Conservation (phyloP, 1,284 basidiomycete species). For the Ganoderma lucidum region DNA sequence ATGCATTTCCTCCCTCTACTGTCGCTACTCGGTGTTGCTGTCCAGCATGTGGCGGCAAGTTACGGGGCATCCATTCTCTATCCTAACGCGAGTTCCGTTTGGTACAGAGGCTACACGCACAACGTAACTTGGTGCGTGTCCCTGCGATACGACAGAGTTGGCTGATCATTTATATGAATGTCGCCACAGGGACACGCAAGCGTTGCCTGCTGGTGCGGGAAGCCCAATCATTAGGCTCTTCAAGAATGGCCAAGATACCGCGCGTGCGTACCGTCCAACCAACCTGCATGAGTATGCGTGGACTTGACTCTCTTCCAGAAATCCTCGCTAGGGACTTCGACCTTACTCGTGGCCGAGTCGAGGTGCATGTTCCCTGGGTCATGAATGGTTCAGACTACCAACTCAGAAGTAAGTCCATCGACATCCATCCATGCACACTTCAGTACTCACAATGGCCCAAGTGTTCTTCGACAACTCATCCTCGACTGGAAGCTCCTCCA, state of each 20-base stretch:
- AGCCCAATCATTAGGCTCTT: slow-evolving; percentile 29
- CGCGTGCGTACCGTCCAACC: slow-evolving; percentile 15
- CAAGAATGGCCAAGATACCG: slow-evolving; percentile 12
- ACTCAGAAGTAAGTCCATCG: slow-evolving; percentile 50
- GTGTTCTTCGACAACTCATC: neutral
- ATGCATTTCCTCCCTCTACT: neutral
- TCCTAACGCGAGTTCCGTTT: slow-evolving; percentile 26
- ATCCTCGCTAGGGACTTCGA: slow-evolving; percentile 51
- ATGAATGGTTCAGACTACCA: slow-evolving; percentile 49
- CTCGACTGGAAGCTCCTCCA: neutral
- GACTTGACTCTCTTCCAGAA: slow-evolving; percentile 27
- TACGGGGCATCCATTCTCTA: slow-evolving; percentile 18
- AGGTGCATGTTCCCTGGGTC: slow-evolving; percentile 50
- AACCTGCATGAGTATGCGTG: neutral
- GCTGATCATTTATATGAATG: slow-evolving; percentile 24
- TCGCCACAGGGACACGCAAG: slow-evolving; percentile 48
- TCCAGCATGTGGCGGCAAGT: slow-evolving; percentile 4
- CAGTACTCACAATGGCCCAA: neutral
- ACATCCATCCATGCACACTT: neutral
- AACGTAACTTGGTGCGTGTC: slow-evolving; percentile 30
- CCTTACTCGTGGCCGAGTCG: slow-evolving; percentile 47
- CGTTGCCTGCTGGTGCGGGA: slow-evolving; percentile 54
- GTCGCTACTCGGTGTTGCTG: neutral
- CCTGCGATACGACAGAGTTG: neutral
- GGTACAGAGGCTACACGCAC: slow-evolving; percentile 25